Evolutionary conservation across 1,284 basidiomycete species (phyloP), one percentile per base, ranked within the genome.

Genomic region (Irpex rosettiformis): DNA sequence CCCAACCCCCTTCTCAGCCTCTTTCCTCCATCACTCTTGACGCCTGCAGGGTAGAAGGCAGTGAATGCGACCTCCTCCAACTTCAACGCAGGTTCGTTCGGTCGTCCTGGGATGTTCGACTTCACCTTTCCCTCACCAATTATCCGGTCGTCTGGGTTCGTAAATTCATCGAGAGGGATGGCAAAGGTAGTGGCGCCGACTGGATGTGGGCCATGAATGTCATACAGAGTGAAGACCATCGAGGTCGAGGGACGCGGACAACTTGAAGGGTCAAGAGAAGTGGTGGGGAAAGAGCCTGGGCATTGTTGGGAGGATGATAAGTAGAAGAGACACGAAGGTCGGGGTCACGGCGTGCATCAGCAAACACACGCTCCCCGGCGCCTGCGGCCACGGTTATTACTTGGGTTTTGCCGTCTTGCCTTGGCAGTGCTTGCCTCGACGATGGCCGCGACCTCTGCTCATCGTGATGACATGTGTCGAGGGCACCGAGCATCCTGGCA

Each of bases 31-130:
- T 18, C 30, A 7, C 49, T 30, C 3, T 51, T 33, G 29, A 58
- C 40, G 30, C 65, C 65, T 11, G 82, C 77, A 28, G 85, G 85
- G 66, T 87, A 86, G 66, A 78, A 87, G 1, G 76, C 79, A 28
- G 81, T 85, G 63, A 84, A 86, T 1, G 78, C 78, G 21, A 85
- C 75, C 66, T 86, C 82, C 40, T 84, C 77, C 11, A 86, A 71
- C 22, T 72, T 64, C 25, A 87, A 69, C 0, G 80, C 81, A 30
- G 74, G 70, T 29, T 75, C 69, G 47, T 58, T 22, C 27, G 73
- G 69, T 21, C 73, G 67, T n/a, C 60, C 60, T 4, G 60, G 60
- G 47, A 42, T 52, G 18, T 43, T 57, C 6, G 58, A 11, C 18
- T 66, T 64, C 29, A 81, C 68, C 62, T 73, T 80, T 27, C 74